Evolutionary conservation across 1,284 basidiomycete genomes (phyloP).

Genomic region (Inonotus obliquus): DNA sequence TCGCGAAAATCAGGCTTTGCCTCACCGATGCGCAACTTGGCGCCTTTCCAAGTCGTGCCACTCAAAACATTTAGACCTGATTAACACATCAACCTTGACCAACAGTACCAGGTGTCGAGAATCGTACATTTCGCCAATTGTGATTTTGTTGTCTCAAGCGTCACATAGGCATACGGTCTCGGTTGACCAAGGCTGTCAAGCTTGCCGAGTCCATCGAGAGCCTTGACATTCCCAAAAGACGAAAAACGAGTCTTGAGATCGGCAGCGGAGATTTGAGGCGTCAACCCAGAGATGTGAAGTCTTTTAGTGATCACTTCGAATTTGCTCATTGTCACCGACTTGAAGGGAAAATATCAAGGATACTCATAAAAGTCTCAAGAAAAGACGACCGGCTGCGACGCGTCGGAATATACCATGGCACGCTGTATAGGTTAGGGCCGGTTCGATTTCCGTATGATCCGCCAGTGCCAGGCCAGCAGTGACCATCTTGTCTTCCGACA

Average conservation of each 20-base stretch:
- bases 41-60: slow-evolving; percentile 77
- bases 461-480: not conserved
- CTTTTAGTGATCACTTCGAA: slow-evolving; percentile 44
- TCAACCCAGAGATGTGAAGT: slow-evolving; percentile 71
- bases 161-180: slow-evolving; percentile 69
- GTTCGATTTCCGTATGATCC: not conserved
- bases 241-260: slow-evolving; percentile 58
- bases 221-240: slow-evolving; percentile 61
- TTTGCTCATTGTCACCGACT: not conserved
- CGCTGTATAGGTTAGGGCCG: not conserved
- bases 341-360: not conserved
- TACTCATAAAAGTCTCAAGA: not conserved
- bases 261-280: slow-evolving; percentile 51
- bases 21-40: slow-evolving; percentile 76
- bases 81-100: slow-evolving; percentile 10
- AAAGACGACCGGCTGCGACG: not conserved
- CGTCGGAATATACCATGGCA: no score
- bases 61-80: slow-evolving; percentile 70
- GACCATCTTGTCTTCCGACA: not conserved
- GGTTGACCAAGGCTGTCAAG: slow-evolving; percentile 60
- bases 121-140: slow-evolving; percentile 60
- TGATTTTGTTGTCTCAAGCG: slow-evolving; percentile 56
- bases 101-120: not conserved
- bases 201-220: slow-evolving; percentile 64
- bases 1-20: slow-evolving; percentile 68